Evolutionary conservation across 805 yeast genomes (phyloP), one percentile per base, ranked within the genome.

Genomic region (Kuraishia floccosa): DNA sequence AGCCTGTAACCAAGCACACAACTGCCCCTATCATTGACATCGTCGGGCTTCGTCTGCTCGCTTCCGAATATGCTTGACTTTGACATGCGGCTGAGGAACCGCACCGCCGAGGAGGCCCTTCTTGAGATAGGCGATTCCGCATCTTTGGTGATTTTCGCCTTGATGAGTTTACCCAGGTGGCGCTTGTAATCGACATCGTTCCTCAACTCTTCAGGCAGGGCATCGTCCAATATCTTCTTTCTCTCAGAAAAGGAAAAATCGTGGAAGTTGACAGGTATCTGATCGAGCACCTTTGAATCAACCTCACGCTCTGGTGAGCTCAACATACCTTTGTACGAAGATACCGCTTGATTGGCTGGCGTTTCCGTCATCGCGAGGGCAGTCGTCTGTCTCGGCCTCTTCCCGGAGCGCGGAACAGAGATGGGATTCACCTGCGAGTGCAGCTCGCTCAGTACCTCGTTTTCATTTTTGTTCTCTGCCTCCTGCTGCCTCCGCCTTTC

Each of bases 11-110:
- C 75, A 56, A 78, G 40, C 2, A 85, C 71, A 16, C 65, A 49
- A 10, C 81, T 76, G 1, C 93, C 94, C 36, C 68, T 72, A 35
- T 78, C 84, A 42, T 76, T 81, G 6, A 60, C 58, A 40, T 66
- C 28, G 6, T 30, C 31, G 5, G 31, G 31, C 17, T 30, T 30
- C 5, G 9, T n/a, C 22, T 11, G 8, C 6, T 19, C 25, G 6
- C 14, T 25, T 24, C 15, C 27, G 30, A 9, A 17, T 18, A 16
- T 18, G n/a, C 17, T 13, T 12, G 23, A 16, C 9, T 26, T 24
- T 10, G 33, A 17, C 10, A 20, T 25, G 29, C 27, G 20, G 28
- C 21, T 30, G 8, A 30, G 17, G 11, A 17, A 30, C 24, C 27
- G 24, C 21, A 32, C 15, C 10, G 35, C 35, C 2, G 35, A 32